phyloP scores from a whole-genome alignment of 371 early-diverging fungal species.

The Globomyces sp. region DNA sequence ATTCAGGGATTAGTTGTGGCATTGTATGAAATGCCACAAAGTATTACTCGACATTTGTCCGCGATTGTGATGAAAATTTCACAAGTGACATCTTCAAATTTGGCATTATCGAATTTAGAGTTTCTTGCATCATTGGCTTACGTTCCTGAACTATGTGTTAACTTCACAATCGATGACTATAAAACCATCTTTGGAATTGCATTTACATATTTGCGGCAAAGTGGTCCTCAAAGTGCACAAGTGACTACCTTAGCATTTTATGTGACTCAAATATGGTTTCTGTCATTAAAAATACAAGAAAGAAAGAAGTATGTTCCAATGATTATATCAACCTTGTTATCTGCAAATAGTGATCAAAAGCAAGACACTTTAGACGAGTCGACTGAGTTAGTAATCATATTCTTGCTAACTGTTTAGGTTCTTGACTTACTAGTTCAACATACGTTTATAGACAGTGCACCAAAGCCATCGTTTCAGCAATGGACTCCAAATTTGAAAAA shows the following conservation, averaged over 20 bases:
- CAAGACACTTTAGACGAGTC: slow-evolving; percentile 64
- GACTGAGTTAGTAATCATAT: slow-evolving; percentile 67
- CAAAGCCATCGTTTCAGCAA: slow-evolving; percentile 48
- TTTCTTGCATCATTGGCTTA: slow-evolving; percentile 83
- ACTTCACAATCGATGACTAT: slow-evolving; percentile 80
- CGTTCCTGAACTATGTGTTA: slow-evolving; percentile 74
- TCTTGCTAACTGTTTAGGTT: slow-evolving; percentile 1
- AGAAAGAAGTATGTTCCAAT: slow-evolving; percentile 78
- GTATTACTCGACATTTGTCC: slow-evolving; percentile 73
- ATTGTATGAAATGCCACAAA: slow-evolving; percentile 77
- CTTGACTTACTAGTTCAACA: slow-evolving; percentile 91
- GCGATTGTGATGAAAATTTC: slow-evolving; percentile 72
- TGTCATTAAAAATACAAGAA: slow-evolving; percentile 68
- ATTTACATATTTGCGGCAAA: slow-evolving; percentile 62
- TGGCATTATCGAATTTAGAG: slow-evolving; percentile 79
- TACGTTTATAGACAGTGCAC: slow-evolving; percentile 70
- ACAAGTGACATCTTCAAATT: slow-evolving; percentile 75
- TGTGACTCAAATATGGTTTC: slow-evolving; percentile 76
- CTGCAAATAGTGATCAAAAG: slow-evolving; percentile 32
- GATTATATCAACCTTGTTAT: slow-evolving; percentile 71
- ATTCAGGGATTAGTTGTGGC: slow-evolving; percentile 80
- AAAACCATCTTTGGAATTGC: slow-evolving; percentile 91
- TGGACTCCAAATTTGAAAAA: slow-evolving; percentile 20
- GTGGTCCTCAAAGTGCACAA: slow-evolving; percentile 11
- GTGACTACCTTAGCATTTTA: slow-evolving; percentile 27